These are phyloP conservation scores for Verticillium klebahnii DNA, from an alignment of 2,329 filamentous ascomycete genomes.

Conservation along the genomic window DNA sequence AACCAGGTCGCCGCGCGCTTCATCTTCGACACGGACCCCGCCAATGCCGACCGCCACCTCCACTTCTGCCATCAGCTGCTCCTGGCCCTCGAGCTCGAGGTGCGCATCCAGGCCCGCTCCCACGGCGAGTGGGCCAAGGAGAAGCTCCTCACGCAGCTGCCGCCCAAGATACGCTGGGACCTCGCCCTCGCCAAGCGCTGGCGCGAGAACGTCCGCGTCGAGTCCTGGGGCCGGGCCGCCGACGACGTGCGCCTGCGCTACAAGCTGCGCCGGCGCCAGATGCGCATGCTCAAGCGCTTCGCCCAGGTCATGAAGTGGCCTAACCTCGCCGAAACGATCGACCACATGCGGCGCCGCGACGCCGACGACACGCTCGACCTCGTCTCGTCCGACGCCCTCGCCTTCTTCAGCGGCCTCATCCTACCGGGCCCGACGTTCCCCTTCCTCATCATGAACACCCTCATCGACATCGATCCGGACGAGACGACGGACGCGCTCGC, in stretches of 20 bases:
- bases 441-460: conserved; percentile 73
- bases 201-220: conserved; percentile 65
- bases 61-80: conserved; percentile 75
- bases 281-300: conserved; percentile 64
- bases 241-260: conserved; percentile 58
- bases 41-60: conserved; percentile 53
- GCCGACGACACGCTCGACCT: conserved; percentile 52
- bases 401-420: conserved; percentile 71
- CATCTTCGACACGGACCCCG: conserved; percentile 57
- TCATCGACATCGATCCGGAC: conserved; percentile 71
- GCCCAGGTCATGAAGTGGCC: conserved; percentile 74
- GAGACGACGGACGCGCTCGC: conserved; percentile 60
- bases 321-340: conserved; percentile 61
- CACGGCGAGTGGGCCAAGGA: conserved; percentile 61
- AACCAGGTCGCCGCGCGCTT: conserved; percentile 73
- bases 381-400: conserved; percentile 67
- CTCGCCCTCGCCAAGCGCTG: conserved; percentile 69
- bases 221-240: conserved; percentile 49
- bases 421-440: conserved; percentile 66
- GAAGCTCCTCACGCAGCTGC: conserved; percentile 59
- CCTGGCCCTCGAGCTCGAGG: conserved; percentile 65
- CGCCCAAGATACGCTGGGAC: conserved; percentile 68
- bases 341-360: conserved; percentile 56
- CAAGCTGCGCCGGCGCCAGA: conserved; percentile 61
- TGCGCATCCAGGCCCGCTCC: conserved; percentile 60